Evolutionary conservation across 768 basidiomycete species (phyloP), one percentile per base, ranked within the genome.

Genomic region (Lactifluus hygrophoroides): DNA sequence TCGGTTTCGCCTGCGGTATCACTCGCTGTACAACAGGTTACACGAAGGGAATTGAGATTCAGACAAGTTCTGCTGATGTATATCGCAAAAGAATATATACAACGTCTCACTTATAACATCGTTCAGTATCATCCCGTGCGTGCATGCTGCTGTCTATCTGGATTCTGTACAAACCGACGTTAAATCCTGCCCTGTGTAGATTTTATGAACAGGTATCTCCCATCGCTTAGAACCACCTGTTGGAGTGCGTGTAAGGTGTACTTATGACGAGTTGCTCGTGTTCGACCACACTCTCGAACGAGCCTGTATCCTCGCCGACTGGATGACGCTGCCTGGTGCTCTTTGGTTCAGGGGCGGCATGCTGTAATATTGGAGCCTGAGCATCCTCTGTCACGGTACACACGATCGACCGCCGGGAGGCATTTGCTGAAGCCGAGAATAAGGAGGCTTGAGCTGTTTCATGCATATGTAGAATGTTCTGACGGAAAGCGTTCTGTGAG

Each of bases 391-490:
- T 76, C 52, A 66, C 73, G 46, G 57, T 49, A 63, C 74, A 80
- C 67, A 80, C 68, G 11, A 75, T 77, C 62, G 74, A 79, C 44
- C 78, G 76, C 44, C 75, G 72, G 64, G 78, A 81, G 58, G 72
- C 70, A 55, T 75, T 73, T 38, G 73, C 73, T 21, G 54, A 57
- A 43, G 64, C 55, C 19, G 81, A 80, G 62, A 85, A 70, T 53
- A 88, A 77, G 16, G 85, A 88, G 59, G 79, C 75, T 42, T 84
- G 80, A 21, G 86, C 85, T 5, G 82, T 82, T 66, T 88, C 85
- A 57, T 85, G 80, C 86, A 90, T 88, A 66, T 87, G 83, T 67
- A 85, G 67, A 51, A 91, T 80, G 67, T 87, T 88, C 72, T 88
- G 84, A 64, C 87, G 86, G 78, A 89, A 86, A 9, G 85, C 81